Conservation (phyloP, 495 filamentous ascomycete species). For the Collariella sp. region DNA sequence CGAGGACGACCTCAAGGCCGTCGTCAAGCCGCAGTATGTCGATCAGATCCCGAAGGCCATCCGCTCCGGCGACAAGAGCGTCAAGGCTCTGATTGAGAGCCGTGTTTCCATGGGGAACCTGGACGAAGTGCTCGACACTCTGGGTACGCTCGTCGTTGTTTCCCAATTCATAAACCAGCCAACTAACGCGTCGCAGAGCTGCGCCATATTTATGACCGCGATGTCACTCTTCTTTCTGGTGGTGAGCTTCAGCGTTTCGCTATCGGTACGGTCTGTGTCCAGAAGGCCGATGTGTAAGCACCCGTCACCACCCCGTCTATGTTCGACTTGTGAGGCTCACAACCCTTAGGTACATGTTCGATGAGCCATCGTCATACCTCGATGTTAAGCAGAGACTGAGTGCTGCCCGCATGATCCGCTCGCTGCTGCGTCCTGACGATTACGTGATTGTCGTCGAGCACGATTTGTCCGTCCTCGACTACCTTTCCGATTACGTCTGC, state of each 20-base stretch:
- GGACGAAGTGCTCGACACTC: constrained; percentile 71
- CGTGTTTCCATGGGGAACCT: constrained; percentile 71
- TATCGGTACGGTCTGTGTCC: constrained; percentile 89
- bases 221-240: constrained; percentile 82
- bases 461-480: constrained; percentile 95
- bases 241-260: constrained; percentile 97
- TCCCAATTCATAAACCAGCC: constrained; percentile 6
- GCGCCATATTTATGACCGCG: constrained; percentile 75
- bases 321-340: background rate
- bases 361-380: constrained; percentile 95
- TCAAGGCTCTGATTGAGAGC: constrained; percentile 64
- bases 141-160: constrained; percentile 44
- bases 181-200: constrained; percentile 50
- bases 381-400: constrained; percentile 96
- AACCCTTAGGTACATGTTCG: constrained; percentile 74
- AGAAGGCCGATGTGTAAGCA: constrained; percentile 88
- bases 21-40: constrained; percentile 98
- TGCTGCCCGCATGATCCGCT: constrained; percentile 85
- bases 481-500: constrained; percentile 96
- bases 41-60: constrained; percentile 94
- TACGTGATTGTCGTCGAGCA: constrained; percentile 99
- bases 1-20: constrained; percentile 91
- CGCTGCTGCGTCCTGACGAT: constrained; percentile 74
- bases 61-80: constrained; percentile 63
- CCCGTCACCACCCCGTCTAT: background rate